A percentile compares a stretch with the other conserved stretches of the same genome.
Conservation (phyloP, 169 alveolate genomes). For the Cryptosporidium canis region DNA sequence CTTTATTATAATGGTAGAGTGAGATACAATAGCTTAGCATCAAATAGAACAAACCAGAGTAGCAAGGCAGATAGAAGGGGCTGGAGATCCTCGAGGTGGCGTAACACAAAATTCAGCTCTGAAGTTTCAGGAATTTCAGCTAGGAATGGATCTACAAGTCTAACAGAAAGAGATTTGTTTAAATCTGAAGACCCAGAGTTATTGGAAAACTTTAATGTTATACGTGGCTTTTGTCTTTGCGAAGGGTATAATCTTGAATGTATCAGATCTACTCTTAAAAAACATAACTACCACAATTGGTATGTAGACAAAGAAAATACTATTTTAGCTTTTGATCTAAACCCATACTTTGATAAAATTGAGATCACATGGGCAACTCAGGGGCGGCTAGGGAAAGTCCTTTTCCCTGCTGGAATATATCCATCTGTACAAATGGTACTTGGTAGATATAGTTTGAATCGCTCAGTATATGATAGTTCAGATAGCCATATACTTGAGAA, state of each 20-base stretch:
- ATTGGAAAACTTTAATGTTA: slow-evolving; percentile 26
- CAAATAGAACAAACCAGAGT: not conserved
- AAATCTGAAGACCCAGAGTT: not conserved
- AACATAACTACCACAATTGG: slow-evolving; percentile 56
- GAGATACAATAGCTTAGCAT: not conserved
- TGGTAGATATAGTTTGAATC: not conserved
- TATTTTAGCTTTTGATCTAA: slow-evolving; percentile 35
- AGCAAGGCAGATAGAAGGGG: slow-evolving; percentile 19
- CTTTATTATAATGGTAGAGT: not conserved
- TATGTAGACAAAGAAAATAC: slow-evolving; percentile 61
- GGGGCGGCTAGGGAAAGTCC: slow-evolving; percentile 31
- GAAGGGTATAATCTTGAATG: slow-evolving; percentile 63
- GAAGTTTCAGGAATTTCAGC: not conserved
- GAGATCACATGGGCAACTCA: slow-evolving; percentile 69
- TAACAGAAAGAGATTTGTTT: not conserved
- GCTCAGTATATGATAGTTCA: not conserved
- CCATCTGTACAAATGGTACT: slow-evolving; percentile 4
- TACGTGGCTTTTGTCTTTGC: slow-evolving; percentile 61
- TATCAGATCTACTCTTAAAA: slow-evolving; percentile 13
- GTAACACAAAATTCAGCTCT: slow-evolving; percentile 10
- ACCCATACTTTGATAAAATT: slow-evolving; percentile 54
- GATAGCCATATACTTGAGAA: not conserved
- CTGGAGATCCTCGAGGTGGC: slow-evolving; percentile 5
- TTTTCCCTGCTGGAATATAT: slow-evolving; percentile 69
- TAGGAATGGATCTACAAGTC: not conserved